A percentile compares a stretch with the other conserved stretches of the same genome.
These are phyloP conservation scores for Aegle marmelos DNA, from an alignment of 345 rosid species.

Conservation along the genomic window DNA sequence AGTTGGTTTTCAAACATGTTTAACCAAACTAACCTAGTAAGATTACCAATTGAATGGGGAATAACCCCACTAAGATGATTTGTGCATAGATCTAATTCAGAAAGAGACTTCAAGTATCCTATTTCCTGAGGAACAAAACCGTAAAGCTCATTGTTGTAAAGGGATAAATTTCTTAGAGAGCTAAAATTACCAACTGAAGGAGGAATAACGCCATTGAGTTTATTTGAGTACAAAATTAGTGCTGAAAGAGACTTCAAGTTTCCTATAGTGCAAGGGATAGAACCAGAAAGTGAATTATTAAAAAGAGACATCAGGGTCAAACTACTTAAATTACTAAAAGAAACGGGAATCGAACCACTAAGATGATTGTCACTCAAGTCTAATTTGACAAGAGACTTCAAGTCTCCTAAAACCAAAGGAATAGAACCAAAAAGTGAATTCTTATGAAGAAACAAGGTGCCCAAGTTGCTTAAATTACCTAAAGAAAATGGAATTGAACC, in stretches of 20 bases:
- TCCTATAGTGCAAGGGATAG: no score
- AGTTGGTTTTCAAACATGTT: no score
- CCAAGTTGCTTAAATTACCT: background rate
- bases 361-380: no score
- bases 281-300: no score
- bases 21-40: background rate
- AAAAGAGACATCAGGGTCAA: no score
- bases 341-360: no score
- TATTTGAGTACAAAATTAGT: no score
- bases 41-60: background rate
- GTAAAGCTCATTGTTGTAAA: conserved; percentile 20
- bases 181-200: conserved; percentile 16
- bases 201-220: no score
- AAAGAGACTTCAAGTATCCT: conserved; percentile 15
- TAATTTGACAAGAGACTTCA: background rate
- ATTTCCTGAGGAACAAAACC: conserved; percentile 20
- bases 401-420: background rate
- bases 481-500: no score
- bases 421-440: background rate
- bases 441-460: background rate
- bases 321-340: no score
- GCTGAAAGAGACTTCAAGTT: no score
- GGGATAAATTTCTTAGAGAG: background rate
- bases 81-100: background rate
- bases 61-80: background rate